These are phyloP conservation scores for Fraxinus ornus DNA, from an alignment of 305 asterid species.

Conservation along the genomic window DNA sequence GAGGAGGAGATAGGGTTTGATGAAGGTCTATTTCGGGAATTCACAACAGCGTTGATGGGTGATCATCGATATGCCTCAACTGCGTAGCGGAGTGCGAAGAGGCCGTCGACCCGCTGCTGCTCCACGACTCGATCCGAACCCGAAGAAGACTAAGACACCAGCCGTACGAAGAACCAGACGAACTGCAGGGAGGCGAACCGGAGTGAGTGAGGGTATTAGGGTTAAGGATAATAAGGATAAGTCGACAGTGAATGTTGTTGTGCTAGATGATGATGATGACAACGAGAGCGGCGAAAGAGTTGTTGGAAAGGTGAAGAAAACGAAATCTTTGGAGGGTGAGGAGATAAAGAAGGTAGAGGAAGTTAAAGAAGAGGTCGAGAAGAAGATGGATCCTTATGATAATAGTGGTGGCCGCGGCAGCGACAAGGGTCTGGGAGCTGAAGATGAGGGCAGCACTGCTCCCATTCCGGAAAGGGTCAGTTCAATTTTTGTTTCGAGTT, in stretches of 20 bases:
- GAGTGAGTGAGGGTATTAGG: constrained; percentile 16
- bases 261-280: constrained; percentile 29
- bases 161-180: constrained; percentile 13
- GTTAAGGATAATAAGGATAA: constrained; percentile 16
- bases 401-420: constrained; percentile 63
- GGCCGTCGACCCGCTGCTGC: constrained; percentile 50
- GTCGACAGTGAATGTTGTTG: constrained; percentile 21
- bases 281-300: constrained; percentile 26
- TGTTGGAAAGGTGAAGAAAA: constrained; percentile 31
- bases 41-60: constrained; percentile 28
- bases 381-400: constrained; percentile 53
- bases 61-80: constrained; percentile 66
- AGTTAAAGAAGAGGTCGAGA: constrained; percentile 41
- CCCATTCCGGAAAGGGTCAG: constrained; percentile 73
- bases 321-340: constrained; percentile 29
- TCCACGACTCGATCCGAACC: constrained; percentile 16
- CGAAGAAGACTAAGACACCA: constrained; percentile 19
- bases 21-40: constrained; percentile 30
- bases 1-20: constrained; percentile 14
- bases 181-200: constrained; percentile 28
- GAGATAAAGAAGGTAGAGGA: constrained; percentile 26
- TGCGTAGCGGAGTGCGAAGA: constrained; percentile 78
- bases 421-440: constrained; percentile 51
- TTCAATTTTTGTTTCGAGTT: constrained; percentile 1
- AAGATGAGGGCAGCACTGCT: constrained; percentile 65